Evolutionary conservation across 202 grass and related monocot species (phyloP).

Genomic region (Musa balbisiana): DNA sequence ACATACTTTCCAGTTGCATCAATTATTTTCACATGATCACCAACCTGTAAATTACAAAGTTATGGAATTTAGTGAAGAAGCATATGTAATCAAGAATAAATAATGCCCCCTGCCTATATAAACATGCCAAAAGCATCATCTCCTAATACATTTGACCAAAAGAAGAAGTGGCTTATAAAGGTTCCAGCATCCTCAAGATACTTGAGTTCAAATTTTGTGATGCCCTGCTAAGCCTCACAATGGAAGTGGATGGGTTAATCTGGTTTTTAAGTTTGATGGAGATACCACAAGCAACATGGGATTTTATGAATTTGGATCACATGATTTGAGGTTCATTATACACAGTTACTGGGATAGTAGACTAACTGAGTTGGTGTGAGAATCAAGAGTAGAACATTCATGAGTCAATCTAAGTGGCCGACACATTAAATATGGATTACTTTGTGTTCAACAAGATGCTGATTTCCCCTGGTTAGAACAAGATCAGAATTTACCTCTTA

Average conservation of each 20-base stretch:
- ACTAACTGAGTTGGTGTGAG: neutral
- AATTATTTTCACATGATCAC: slow-evolving; percentile 64
- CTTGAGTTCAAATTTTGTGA: neutral
- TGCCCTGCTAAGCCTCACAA: neutral
- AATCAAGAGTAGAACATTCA: too few relatives aligned
- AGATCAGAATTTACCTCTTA: too few relatives aligned
- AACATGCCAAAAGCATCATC: neutral
- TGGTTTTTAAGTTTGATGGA: neutral
- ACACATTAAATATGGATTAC: too few relatives aligned
- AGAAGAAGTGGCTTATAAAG: neutral
- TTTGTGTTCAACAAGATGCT: too few relatives aligned
- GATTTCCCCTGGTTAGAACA: too few relatives aligned
- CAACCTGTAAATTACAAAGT: slow-evolving; percentile 35
- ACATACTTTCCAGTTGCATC: slow-evolving; percentile 96
- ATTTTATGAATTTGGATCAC: neutral
- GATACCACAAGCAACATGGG: neutral
- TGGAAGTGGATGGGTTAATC: neutral
- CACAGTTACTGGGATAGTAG: neutral
- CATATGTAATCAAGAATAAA: neutral
- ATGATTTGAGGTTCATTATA: neutral
- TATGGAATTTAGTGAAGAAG: neutral
- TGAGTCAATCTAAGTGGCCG: too few relatives aligned
- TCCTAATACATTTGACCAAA: neutral
- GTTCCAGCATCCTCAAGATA: neutral
- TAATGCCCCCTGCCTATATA: neutral